Evolutionary conservation across 441 rosid species (phyloP).

Genomic region (Gossypium lobatum): DNA sequence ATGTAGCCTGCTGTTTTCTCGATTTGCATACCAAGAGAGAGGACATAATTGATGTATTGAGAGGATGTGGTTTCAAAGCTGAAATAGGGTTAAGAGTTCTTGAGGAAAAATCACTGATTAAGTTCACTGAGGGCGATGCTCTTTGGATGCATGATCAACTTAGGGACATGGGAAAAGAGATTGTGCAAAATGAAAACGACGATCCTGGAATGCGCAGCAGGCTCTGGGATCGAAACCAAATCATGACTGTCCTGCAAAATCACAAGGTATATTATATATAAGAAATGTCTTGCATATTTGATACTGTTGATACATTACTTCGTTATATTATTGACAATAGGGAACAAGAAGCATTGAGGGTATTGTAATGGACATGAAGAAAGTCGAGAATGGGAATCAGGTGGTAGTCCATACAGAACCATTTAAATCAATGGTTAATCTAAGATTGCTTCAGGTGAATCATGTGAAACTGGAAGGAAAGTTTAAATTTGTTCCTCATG

Average conservation of each 20-base stretch:
- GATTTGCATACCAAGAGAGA: slow-evolving; percentile 33
- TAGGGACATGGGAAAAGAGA: slow-evolving; percentile 62
- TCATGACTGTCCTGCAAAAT: slow-evolving; percentile 32
- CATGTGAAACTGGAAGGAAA: slow-evolving; percentile 43
- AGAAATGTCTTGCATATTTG: too few relatives aligned
- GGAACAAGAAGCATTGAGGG: slow-evolving; percentile 51
- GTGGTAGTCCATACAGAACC: slow-evolving; percentile 25
- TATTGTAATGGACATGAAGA: slow-evolving; percentile 35
- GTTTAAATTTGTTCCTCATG: slow-evolving; percentile 29
- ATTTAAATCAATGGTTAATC: slow-evolving; percentile 37
- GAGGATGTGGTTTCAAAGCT: slow-evolving; percentile 43
- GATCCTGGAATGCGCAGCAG: slow-evolving; percentile 44
- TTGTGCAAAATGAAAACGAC: slow-evolving; percentile 25
- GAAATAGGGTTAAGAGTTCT: slow-evolving; percentile 38
- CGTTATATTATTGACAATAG: slow-evolving; percentile 18
- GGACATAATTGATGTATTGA: slow-evolving; percentile 35
- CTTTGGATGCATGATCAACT: slow-evolving; percentile 74
- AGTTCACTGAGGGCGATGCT: slow-evolving; percentile 17
- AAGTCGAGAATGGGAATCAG: slow-evolving; percentile 10
- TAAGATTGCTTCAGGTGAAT: slow-evolving; percentile 61
- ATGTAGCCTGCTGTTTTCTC: slow-evolving; percentile 35
- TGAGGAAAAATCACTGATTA: slow-evolving; percentile 45
- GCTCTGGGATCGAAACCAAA: slow-evolving; percentile 48
- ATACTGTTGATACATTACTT: too few relatives aligned
- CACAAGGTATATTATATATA: slow-evolving; percentile 28